A percentile compares a stretch with the other conserved stretches of the same genome.
phyloP scores from a whole-genome alignment of 768 basidiomycete genomes.

The Sistotremastrum suecicum region DNA sequence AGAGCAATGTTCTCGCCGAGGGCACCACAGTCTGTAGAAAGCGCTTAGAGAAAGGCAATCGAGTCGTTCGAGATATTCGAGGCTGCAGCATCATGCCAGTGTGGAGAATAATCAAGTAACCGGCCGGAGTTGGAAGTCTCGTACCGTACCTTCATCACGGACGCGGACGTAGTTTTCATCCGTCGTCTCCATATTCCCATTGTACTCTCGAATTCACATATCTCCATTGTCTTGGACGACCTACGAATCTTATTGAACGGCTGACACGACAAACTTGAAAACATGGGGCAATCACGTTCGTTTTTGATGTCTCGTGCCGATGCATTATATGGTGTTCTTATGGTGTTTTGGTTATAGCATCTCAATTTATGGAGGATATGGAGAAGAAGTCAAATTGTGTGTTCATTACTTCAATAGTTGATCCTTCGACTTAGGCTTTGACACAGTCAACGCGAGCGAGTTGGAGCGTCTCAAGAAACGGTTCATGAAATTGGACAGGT shows the following conservation, averaged over 20 bases:
- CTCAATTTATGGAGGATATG: constrained; percentile 97
- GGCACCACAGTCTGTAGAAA: background rate
- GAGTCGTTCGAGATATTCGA: background rate
- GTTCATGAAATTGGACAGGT: constrained; percentile 99
- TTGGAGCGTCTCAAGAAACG: constrained; percentile 94
- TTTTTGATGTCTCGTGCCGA: constrained; percentile 9
- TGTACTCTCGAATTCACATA: background rate
- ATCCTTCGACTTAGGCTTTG: background rate
- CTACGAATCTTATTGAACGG: no score
- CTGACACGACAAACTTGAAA: constrained; percentile 9
- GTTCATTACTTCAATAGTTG: constrained; percentile 19
- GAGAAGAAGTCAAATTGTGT: constrained; percentile 93
- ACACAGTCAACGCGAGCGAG: constrained; percentile 82
- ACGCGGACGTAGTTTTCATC: no score
- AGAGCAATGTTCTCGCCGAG: no score
- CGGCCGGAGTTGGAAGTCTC: no score
- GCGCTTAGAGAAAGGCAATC: background rate
- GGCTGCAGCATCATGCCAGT: no score
- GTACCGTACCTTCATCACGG: no score
- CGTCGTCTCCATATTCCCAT: no score
- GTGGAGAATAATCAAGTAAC: no score
- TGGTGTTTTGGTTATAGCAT: constrained; percentile 33
- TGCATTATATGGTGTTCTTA: background rate
- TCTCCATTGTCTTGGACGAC: background rate
- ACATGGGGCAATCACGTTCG: constrained; percentile 80